Percentiles rank a stretch among this genome's conserved stretches.
Conservation (phyloP, 768 basidiomycete genomes). For the Lentinula aciculospora region DNA sequence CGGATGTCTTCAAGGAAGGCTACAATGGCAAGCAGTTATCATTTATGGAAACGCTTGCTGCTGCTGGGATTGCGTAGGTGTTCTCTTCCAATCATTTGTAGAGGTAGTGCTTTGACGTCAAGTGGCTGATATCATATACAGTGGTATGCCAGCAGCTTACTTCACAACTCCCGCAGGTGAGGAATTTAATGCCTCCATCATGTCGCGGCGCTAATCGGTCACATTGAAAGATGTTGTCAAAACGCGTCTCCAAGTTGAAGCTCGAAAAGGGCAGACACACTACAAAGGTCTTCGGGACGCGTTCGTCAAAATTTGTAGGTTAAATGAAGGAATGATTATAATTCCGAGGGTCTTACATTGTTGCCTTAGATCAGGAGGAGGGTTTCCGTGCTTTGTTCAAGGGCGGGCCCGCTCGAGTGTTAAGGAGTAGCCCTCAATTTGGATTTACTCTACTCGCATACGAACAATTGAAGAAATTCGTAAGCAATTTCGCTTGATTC, state of each 20-base stretch:
- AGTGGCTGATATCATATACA: constrained; percentile 35
- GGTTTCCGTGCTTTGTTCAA: constrained; percentile 89
- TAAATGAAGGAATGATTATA: background rate
- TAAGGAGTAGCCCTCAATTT: constrained; percentile 90
- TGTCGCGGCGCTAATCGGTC: constrained; percentile 12
- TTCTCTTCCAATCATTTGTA: constrained; percentile 3
- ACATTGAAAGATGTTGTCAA: constrained; percentile 84
- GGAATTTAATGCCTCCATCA: constrained; percentile 14
- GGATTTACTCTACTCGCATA: constrained; percentile 87
- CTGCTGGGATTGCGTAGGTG: constrained; percentile 79
- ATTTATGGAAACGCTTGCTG: constrained; percentile 81
- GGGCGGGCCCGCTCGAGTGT: constrained; percentile 81
- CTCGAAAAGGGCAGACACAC: constrained; percentile 81
- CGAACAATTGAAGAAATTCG: constrained; percentile 63
- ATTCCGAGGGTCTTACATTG: background rate
- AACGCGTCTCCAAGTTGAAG: constrained; percentile 92
- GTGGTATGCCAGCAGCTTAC: constrained; percentile 97
- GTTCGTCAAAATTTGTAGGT: constrained; percentile 83
- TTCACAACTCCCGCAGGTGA: constrained; percentile 86
- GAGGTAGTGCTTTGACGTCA: constrained; percentile 11
- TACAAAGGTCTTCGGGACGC: constrained; percentile 91
- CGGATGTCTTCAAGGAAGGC: constrained; percentile 92
- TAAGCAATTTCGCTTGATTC: constrained; percentile 13
- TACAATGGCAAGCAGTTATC: constrained; percentile 90
- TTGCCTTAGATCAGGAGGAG: constrained; percentile 71